Evolutionary conservation across 2,329 filamentous ascomycete genomes (phyloP).

Genomic region (Colletotrichum sp.): DNA sequence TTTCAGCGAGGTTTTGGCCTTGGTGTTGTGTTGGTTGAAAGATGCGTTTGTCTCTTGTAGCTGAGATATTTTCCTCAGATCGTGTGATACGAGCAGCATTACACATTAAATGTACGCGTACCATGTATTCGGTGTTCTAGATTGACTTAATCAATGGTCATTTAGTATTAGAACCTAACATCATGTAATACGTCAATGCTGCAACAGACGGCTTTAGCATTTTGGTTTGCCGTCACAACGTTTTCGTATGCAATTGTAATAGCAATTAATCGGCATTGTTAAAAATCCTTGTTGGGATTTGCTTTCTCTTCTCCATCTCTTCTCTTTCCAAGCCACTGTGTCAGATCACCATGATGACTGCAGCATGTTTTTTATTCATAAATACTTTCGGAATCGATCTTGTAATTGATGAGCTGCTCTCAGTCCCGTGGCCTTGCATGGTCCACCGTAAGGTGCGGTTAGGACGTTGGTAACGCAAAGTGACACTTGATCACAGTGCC

Average conservation of each 20-base stretch:
- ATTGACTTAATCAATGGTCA: neutral
- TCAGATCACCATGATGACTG: neutral
- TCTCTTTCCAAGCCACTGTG: neutral
- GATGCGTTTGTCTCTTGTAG: neutral
- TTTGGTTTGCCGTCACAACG: accelerated
- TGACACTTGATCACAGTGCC: too few relatives aligned
- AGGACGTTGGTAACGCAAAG: neutral
- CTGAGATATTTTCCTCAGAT: neutral
- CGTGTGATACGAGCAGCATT: neutral
- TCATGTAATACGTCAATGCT: accelerated
- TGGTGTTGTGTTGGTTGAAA: neutral
- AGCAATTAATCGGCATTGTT: neutral
- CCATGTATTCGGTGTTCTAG: neutral
- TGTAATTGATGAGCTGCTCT: neutral
- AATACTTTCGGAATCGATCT: neutral
- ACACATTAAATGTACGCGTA: neutral
- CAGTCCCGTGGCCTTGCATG: neutral
- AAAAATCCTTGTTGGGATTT: neutral
- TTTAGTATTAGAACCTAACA: accelerated
- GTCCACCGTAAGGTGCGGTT: neutral
- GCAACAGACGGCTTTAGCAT: accelerated
- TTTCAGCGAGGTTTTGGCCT: neutral
- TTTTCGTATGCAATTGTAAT: accelerated
- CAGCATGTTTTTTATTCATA: neutral
- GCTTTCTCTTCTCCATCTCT: accelerated